These are phyloP conservation scores for Aurantiochytrium sp. DNA, from an alignment of 108 stramenopile genomes.

Conservation along the genomic window DNA sequence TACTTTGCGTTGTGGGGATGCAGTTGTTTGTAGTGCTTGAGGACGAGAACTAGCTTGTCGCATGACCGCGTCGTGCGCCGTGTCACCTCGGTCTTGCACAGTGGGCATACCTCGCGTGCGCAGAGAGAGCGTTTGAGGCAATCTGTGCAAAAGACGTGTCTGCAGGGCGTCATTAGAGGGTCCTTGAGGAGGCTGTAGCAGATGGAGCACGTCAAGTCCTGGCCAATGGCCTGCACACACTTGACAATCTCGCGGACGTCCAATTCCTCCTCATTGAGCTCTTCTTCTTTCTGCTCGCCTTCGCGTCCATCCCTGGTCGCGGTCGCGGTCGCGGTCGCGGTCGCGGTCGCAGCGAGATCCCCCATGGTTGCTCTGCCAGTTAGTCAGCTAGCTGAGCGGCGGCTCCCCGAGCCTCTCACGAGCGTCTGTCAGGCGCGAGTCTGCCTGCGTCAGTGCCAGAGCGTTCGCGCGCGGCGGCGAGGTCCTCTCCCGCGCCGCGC, in stretches of 20 bases:
- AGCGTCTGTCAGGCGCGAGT: too few relatives aligned
- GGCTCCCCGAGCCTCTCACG: too few relatives aligned
- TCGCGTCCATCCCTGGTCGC: too few relatives aligned
- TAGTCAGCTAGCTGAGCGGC: too few relatives aligned
- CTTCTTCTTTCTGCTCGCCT: background rate
- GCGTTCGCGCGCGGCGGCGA: too few relatives aligned
- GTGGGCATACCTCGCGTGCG: background rate
- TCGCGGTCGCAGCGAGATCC: too few relatives aligned
- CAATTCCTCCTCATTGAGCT: background rate
- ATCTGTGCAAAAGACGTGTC: background rate
- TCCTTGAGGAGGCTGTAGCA: background rate
- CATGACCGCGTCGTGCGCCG: background rate
- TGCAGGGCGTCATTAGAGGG: background rate
- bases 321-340: too few relatives aligned
- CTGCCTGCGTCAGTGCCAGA: too few relatives aligned
- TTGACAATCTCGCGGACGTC: background rate
- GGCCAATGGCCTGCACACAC: background rate
- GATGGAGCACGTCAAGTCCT: constrained; percentile 5
- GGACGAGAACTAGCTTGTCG: background rate
- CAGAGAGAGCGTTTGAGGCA: background rate
- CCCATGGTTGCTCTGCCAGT: too few relatives aligned
- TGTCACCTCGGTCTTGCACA: background rate
- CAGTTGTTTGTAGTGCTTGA: background rate
- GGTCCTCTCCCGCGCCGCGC: too few relatives aligned
- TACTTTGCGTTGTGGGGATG: background rate